These are phyloP conservation scores for Verticillium longisporum DNA, from an alignment of 2,329 filamentous ascomycete species.

Conservation along the genomic window DNA sequence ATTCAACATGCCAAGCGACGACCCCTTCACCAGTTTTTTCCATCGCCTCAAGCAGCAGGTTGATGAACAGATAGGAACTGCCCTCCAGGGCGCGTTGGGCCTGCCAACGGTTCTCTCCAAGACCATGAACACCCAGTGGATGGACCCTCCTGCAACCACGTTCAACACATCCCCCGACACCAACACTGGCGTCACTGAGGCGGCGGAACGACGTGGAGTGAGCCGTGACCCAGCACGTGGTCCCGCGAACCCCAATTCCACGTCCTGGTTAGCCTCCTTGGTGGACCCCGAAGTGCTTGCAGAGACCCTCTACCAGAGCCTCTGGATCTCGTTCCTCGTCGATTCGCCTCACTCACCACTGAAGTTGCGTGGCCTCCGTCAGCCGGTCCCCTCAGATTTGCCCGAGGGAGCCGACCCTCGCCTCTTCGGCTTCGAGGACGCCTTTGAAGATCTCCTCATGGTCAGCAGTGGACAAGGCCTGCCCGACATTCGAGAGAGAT, in stretches of 20 bases:
- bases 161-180: not conserved
- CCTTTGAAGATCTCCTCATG: slow-evolving; percentile 51
- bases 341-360: slow-evolving; percentile 37
- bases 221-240: not conserved
- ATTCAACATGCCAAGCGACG: slow-evolving; percentile 7
- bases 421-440: slow-evolving; percentile 47
- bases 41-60: slow-evolving; percentile 33
- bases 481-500: slow-evolving; percentile 27
- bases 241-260: slow-evolving; percentile 6
- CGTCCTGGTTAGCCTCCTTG: slow-evolving; percentile 6
- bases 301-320: slow-evolving; percentile 9
- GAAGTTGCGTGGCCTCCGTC: slow-evolving; percentile 35
- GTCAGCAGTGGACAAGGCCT: slow-evolving; percentile 35
- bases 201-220: too few species aligned
- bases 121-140: slow-evolving; percentile 12
- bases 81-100: slow-evolving; percentile 16
- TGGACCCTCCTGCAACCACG: not conserved
- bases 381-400: slow-evolving; percentile 38
- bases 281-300: slow-evolving; percentile 7
- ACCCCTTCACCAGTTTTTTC: slow-evolving; percentile 24
- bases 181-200: not conserved
- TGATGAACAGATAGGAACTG: slow-evolving; percentile 26
- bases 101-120: slow-evolving; percentile 17
- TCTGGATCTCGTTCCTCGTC: slow-evolving; percentile 26
- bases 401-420: slow-evolving; percentile 26